Evolutionary conservation across 2,329 filamentous ascomycete genomes (phyloP).

Genomic region (Pleomassaria siparia): DNA sequence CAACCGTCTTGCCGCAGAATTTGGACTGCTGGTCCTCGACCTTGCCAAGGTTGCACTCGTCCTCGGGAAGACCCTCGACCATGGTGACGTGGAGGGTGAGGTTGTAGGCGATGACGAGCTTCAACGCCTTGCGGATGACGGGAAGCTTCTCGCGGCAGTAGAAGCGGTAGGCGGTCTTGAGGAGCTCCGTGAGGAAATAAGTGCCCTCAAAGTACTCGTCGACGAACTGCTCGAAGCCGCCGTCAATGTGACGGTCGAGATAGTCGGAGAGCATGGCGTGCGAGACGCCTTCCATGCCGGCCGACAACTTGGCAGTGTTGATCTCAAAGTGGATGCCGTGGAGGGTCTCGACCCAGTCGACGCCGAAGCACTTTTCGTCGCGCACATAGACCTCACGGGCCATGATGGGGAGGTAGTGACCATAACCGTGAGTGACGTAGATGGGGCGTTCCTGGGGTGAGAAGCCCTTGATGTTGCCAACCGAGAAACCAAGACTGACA

Average conservation of each 20-base stretch:
- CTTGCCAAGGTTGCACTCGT: slow-evolving; percentile 76
- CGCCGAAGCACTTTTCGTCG: slow-evolving; percentile 87
- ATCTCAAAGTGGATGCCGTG: slow-evolving; percentile 80
- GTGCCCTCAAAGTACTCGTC: slow-evolving; percentile 97
- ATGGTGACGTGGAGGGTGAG: slow-evolving; percentile 92
- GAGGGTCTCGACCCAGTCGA: slow-evolving; percentile 89
- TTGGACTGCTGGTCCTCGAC: slow-evolving; percentile 85
- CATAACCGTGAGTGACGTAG: slow-evolving; percentile 96
- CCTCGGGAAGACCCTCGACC: slow-evolving; percentile 84
- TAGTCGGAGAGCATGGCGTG: slow-evolving; percentile 82
- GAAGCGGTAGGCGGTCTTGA: slow-evolving; percentile 94
- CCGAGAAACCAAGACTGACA: slow-evolving; percentile 80
- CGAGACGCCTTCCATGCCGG: slow-evolving; percentile 85
- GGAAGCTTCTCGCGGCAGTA: slow-evolving; percentile 85
- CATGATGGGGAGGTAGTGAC: slow-evolving; percentile 87
- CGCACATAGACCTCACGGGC: slow-evolving; percentile 91
- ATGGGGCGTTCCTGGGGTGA: slow-evolving; percentile 64
- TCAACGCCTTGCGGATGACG: slow-evolving; percentile 91
- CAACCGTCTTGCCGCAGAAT: slow-evolving; percentile 85
- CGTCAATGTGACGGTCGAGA: slow-evolving; percentile 91
- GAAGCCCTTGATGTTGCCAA: slow-evolving; percentile 92
- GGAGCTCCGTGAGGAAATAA: slow-evolving; percentile 89
- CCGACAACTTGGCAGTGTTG: slow-evolving; percentile 83
- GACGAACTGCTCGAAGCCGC: slow-evolving; percentile 88
- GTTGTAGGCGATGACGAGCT: slow-evolving; percentile 94